phyloP scores from a whole-genome alignment of 2,329 filamentous ascomycete genomes.

The Ciborinia camelliae region DNA sequence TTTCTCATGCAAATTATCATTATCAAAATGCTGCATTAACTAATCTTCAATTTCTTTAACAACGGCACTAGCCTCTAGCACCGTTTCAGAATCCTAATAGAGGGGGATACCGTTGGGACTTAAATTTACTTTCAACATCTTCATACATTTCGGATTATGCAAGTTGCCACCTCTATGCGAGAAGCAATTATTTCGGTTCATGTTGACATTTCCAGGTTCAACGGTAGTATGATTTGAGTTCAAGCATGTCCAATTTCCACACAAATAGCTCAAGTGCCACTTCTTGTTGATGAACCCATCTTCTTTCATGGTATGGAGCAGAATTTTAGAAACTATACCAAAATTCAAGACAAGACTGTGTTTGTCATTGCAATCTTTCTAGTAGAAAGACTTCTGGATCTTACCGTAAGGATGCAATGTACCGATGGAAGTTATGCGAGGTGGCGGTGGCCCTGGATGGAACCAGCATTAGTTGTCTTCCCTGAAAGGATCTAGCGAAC shows the following conservation, averaged over 20 bases:
- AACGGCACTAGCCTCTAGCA: neutral
- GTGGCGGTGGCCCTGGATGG: slow-evolving; percentile 28
- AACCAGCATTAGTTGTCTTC: slow-evolving; percentile 31
- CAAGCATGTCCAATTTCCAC: slow-evolving; percentile 38
- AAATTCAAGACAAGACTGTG: slow-evolving; percentile 30
- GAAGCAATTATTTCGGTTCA: slow-evolving; percentile 34
- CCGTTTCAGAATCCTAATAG: neutral
- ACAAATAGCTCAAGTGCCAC: slow-evolving; percentile 37
- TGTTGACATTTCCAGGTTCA: slow-evolving; percentile 31
- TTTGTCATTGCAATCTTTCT: slow-evolving; percentile 18
- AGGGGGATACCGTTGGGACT: slow-evolving; percentile 24
- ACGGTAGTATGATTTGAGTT: slow-evolving; percentile 34
- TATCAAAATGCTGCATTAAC: neutral
- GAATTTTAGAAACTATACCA: slow-evolving; percentile 30
- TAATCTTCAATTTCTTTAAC: neutral
- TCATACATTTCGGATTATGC: slow-evolving; percentile 32
- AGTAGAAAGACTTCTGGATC: slow-evolving; percentile 26
- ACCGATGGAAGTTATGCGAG: slow-evolving; percentile 18
- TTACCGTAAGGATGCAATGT: slow-evolving; percentile 7
- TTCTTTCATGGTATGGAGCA: slow-evolving; percentile 30
- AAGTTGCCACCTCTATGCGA: slow-evolving; percentile 28
- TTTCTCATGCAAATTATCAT: neutral
- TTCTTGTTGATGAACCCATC: slow-evolving; percentile 32
- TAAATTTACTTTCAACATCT: slow-evolving; percentile 29
- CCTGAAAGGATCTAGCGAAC: slow-evolving; percentile 24